Conservation (phyloP, 495 filamentous ascomycete species). For the Aspergillus baeticus region DNA sequence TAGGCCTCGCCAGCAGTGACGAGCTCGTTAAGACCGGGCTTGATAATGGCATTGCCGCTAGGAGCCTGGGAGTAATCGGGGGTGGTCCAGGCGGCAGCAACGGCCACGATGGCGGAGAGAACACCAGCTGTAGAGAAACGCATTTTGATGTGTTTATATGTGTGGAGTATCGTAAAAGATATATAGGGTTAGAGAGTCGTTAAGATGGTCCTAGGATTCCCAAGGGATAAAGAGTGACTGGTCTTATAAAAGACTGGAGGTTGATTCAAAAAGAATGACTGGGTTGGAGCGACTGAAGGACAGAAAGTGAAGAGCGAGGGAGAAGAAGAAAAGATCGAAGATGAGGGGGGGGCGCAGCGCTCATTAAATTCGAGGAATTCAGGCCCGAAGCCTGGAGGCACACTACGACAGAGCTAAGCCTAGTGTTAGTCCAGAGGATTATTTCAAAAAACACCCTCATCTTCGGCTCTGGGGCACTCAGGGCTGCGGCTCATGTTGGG, state of each 20-base stretch:
- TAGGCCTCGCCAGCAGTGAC: slow-evolving; percentile 56
- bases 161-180: slow-evolving; percentile 13
- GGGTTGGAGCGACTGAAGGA: slow-evolving; percentile 14
- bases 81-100: slow-evolving; percentile 52
- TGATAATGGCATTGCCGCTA: slow-evolving; percentile 55
- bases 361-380: background rate
- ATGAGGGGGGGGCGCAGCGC: slow-evolving; percentile 6
- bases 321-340: slow-evolving; percentile 19
- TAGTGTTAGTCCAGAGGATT: slow-evolving; percentile 4
- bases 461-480: background rate
- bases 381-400: background rate
- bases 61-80: slow-evolving; percentile 49
- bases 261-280: slow-evolving; percentile 13
- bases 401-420: background rate
- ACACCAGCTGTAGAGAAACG: slow-evolving; percentile 47
- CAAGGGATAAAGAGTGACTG: slow-evolving; percentile 33
- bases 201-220: slow-evolving; percentile 1
- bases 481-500: slow-evolving; percentile 11
- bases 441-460: background rate
- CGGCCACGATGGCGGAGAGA: slow-evolving; percentile 47
- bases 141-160: slow-evolving; percentile 41
- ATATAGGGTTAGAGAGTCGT: slow-evolving; percentile 8
- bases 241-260: background rate
- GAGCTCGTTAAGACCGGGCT: slow-evolving; percentile 49
- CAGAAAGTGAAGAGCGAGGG: slow-evolving; percentile 18